Conservation (phyloP, 805 yeast genomes). For the Candida stauntonica region DNA sequence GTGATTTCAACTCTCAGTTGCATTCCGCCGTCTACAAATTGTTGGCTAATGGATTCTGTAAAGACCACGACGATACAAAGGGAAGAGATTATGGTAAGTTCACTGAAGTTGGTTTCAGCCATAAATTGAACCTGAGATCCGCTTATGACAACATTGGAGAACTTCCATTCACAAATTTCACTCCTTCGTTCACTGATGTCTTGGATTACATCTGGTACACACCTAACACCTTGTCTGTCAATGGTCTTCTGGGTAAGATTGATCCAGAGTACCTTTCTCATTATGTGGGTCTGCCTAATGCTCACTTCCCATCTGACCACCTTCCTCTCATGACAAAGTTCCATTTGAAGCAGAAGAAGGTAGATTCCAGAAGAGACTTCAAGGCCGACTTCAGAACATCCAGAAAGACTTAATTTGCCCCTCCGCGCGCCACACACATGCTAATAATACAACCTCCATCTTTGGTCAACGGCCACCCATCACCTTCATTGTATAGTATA, state of each 20-base stretch:
- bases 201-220: slow-evolving; percentile 97
- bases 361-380: slow-evolving; percentile 20
- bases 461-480: too few species aligned
- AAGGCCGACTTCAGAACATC: slow-evolving; percentile 27
- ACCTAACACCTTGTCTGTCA: slow-evolving; percentile 71
- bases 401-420: slow-evolving; percentile 26
- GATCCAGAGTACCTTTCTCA: slow-evolving; percentile 73
- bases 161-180: slow-evolving; percentile 88
- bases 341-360: slow-evolving; percentile 33
- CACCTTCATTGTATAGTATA: background rate
- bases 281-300: slow-evolving; percentile 89
- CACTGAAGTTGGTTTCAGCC: slow-evolving; percentile 84
- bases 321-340: slow-evolving; percentile 80
- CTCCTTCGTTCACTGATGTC: slow-evolving; percentile 89
- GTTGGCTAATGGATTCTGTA: slow-evolving; percentile 75
- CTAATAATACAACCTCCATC: background rate
- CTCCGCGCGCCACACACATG: background rate
- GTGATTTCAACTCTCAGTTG: slow-evolving; percentile 88
- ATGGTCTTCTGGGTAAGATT: slow-evolving; percentile 80
- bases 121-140: slow-evolving; percentile 75
- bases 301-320: slow-evolving; percentile 92
- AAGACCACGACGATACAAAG: slow-evolving; percentile 72
- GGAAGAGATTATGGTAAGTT: slow-evolving; percentile 89
- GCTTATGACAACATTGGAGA: slow-evolving; percentile 84
- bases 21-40: slow-evolving; percentile 92